Conservation (phyloP, 345 rosid species). For the Iberis pinnata region DNA sequence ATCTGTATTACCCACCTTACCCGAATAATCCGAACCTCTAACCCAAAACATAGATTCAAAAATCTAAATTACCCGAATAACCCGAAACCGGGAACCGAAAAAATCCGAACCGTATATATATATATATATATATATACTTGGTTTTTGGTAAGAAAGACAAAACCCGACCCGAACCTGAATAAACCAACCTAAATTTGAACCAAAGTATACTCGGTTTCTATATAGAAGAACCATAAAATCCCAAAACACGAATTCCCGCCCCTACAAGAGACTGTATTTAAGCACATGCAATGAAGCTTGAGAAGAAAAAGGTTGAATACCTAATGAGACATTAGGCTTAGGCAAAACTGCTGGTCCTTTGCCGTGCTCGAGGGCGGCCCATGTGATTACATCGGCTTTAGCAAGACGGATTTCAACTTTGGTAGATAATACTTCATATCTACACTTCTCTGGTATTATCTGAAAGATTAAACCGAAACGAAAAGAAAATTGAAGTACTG, state of each 20-base stretch:
- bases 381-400: constrained; percentile 65
- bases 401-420: constrained; percentile 79
- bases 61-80: no score
- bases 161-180: no score
- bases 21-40: no score
- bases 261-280: background rate
- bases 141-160: no score
- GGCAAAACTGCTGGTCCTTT: constrained; percentile 38
- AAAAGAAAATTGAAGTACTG: background rate
- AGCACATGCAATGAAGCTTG: background rate
- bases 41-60: no score
- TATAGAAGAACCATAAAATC: background rate
- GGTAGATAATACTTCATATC: constrained; percentile 57
- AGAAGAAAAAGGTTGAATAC: constrained; percentile 23
- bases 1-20: no score
- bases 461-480: constrained; percentile 20
- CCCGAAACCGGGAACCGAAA: no score
- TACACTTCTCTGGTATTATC: constrained; percentile 75
- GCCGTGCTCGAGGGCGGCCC: constrained; percentile 77
- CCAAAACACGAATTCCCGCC: no score
- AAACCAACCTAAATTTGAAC: no score
- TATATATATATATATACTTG: no score
- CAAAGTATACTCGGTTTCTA: no score
- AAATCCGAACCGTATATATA: no score
- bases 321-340: constrained; percentile 35